Conservation (phyloP, 1,139 yeast genomes). For the Arxiozyma heterogenica region DNA sequence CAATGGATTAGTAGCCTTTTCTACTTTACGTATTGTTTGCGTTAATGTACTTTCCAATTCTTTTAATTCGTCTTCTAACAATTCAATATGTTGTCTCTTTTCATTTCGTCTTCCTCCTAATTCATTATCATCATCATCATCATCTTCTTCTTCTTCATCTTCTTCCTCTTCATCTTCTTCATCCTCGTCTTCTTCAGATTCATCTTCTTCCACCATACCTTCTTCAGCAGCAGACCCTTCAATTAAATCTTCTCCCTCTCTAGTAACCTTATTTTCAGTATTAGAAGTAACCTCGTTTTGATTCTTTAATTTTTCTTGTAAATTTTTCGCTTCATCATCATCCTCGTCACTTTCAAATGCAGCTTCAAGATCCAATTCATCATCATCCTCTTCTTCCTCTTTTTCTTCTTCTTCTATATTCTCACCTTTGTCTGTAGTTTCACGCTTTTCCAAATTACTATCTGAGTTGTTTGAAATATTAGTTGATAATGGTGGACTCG, state of each 20-base stretch:
- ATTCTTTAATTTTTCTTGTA: slow-evolving; percentile 22
- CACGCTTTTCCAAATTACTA: neutral
- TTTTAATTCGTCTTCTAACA: slow-evolving; percentile 73
- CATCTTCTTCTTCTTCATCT: slow-evolving; percentile 42
- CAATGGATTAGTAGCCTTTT: slow-evolving; percentile 76
- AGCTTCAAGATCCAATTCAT: slow-evolving; percentile 34
- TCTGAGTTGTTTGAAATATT: neutral
- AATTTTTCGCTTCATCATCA: slow-evolving; percentile 20
- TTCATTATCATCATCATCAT: slow-evolving; percentile 28
- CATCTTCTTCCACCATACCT: slow-evolving; percentile 33
- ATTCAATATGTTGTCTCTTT: slow-evolving; percentile 57
- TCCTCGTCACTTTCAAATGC: slow-evolving; percentile 33
- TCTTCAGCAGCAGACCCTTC: slow-evolving; percentile 27
- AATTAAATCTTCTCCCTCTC: slow-evolving; percentile 33
- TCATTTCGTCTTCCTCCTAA: slow-evolving; percentile 28
- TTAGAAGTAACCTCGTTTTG: slow-evolving; percentile 1
- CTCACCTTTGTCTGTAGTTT: slow-evolving; percentile 11
- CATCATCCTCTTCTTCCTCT: slow-evolving; percentile 35
- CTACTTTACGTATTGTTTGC: slow-evolving; percentile 64
- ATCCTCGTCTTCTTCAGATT: slow-evolving; percentile 46
- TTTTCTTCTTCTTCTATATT: slow-evolving; percentile 29
- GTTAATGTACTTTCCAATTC: slow-evolving; percentile 76
- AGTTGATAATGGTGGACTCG: neutral
- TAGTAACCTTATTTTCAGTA: slow-evolving; percentile 20
- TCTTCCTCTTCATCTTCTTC: slow-evolving; percentile 49